Evolutionary conservation across 179 eudicot genomes (phyloP), one percentile per base, ranked within the genome.

Genomic region (Nepenthes alata): DNA sequence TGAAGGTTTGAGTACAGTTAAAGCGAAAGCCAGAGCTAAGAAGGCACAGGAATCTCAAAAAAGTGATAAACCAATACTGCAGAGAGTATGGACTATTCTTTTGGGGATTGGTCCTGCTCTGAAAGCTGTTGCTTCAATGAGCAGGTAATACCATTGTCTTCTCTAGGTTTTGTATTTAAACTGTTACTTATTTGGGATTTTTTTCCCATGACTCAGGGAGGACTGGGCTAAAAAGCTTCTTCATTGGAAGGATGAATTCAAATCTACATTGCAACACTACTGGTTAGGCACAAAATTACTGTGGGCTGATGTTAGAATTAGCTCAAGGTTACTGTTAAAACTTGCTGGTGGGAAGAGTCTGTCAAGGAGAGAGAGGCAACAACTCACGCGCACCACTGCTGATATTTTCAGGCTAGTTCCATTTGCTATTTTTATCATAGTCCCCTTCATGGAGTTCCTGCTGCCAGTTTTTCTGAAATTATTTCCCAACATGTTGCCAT

Each of bases 351-450:
- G 96, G 54, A 88, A 73, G 73, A 83, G 79, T 72, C 85, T 88
- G 55, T 83, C 94, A 45, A 83, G 96, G 65, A 83, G 96, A 74
- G 96, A 88, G 71, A 81, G 96, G 72, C 89, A 86, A 55, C 96
- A 88, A 67, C 88, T 88, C 53, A 88, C 90, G 37, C 89, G 94
- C 58, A 88, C 96, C 16, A 83, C 96, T 34, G 96, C 96, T 75
- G 94, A 88, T 81, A 86, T 88, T 60, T 88, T 88, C 81, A 81
- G 96, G 83, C 94, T 88, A 64, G 96, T 88, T 52, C 96, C 96
- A 37, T 73, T 88, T 77, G 96, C 94, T 48, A 85, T 86, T 65
- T 84, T 89, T 68, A 74, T 89, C 67, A 69, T 89, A 56, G 90
- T 86, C 52, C 94, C 96, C 37, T 86, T 89, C 75, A 86, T 89